Evolutionary conservation across 176 grass and related monocot genomes (phyloP).

Genomic region (Rhipidocladum racemiflorum): DNA sequence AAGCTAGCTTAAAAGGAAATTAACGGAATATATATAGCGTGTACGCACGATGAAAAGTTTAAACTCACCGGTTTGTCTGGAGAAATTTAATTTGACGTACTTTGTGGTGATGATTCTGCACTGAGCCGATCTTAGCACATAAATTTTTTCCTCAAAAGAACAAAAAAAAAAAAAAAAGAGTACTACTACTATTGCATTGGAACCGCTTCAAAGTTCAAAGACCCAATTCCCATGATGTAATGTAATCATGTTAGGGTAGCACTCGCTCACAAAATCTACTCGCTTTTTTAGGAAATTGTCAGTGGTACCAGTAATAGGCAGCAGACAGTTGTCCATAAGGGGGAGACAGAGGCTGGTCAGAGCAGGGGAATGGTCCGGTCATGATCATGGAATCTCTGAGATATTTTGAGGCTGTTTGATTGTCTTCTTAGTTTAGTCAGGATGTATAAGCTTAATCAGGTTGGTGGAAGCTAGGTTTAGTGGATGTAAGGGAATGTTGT

Average conservation of each 20-base stretch:
- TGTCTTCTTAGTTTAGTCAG: no score
- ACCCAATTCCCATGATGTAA: slow-evolving; percentile 9
- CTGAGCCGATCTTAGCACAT: not conserved
- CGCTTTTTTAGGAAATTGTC: not conserved
- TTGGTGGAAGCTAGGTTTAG: no score
- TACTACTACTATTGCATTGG: not conserved
- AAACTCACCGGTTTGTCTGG: not conserved
- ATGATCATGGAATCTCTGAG: not conserved
- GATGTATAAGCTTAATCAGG: no score
- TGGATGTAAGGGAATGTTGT: no score
- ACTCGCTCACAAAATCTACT: not conserved
- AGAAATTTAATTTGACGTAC: not conserved
- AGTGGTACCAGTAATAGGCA: not conserved
- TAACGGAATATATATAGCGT: not conserved
- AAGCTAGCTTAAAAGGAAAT: not conserved
- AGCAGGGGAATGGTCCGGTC: not conserved
- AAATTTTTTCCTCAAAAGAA: slow-evolving; percentile 26
- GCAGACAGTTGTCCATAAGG: not conserved
- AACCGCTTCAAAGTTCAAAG: not conserved
- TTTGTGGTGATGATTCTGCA: slow-evolving; percentile 21
- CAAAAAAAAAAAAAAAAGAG: slow-evolving; percentile 37
- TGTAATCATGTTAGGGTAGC: not conserved
- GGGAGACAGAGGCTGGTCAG: no score
- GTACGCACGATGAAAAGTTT: not conserved
- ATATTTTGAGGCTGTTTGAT: no score